Base-by-base conservation (phyloP, 192 early-diverging fungal genomes). In the Coemansia sp. region DNA sequence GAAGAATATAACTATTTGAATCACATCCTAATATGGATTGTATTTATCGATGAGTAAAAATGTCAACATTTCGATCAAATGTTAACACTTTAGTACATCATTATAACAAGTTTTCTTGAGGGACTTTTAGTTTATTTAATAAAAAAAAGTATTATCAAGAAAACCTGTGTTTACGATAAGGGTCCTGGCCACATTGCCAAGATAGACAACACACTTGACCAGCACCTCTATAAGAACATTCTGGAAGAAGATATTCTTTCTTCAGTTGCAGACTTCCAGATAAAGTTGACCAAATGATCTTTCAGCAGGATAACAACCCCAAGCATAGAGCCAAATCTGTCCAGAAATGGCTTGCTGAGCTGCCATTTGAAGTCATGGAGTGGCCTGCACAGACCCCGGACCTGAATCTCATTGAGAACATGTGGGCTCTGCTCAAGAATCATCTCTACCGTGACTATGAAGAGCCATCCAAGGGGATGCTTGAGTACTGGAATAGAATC, bases 231-330 rank as follows among this genome's bases (percentile, higher is more conserved):
- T 26, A 42, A 48, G 6, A 13, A 5, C 42, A 67, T 51, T 15
- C 37, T 67, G 19, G 6, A 46, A 15, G 11, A 58, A 4, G 11
- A 42, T 6, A n/a, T 56, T 19, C 26, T 69, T n/a, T 64, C 72
- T 39, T 22, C 55, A 26, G 8, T 81, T 12, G 21, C 57, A 10
- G 11, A 46, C 9, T 51, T 61, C 26, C 5, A 37, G 41, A 32
- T 65, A 13, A 12, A 57, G 13, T 48, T 21, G 19, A 43, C 13
- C 9, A 55, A 41, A 61, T 74, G 0, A 70, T 74, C 0, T 80
- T 70, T 8, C 36, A 76, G 42, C 68, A 63, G 8, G 48, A 74
- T 41, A 74, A 74, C 37, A 49, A 74, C 54, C 51, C 62, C 1
- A 71, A 71, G 45, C 62, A 65, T 51, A 71, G 19, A 15, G 40